phyloP scores from a whole-genome alignment of 176 grass and related monocot species.

The Oryza brachyantha region DNA sequence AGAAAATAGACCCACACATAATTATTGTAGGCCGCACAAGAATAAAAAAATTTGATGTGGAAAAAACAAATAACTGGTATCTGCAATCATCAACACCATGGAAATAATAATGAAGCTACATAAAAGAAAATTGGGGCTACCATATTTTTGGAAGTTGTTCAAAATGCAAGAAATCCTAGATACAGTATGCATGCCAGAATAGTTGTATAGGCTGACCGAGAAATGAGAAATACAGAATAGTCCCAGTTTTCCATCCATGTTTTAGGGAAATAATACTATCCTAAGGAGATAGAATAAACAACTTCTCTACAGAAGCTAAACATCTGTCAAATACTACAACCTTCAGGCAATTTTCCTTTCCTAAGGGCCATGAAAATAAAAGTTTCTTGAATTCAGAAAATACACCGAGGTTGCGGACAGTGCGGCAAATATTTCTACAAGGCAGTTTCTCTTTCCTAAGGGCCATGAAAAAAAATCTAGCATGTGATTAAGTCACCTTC shows the following conservation, averaged over 20 bases:
- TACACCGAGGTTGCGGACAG: too few relatives aligned
- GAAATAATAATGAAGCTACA: not conserved
- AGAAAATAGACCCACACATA: not conserved
- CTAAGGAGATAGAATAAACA: not conserved
- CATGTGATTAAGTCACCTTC: slow-evolving; percentile 45
- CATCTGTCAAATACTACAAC: too few relatives aligned
- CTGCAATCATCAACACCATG: not conserved
- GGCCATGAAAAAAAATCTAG: not conserved
- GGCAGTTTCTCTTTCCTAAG: not conserved
- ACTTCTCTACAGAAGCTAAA: not conserved
- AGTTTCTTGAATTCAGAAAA: too few relatives aligned
- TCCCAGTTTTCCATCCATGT: not conserved
- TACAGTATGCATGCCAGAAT: not conserved
- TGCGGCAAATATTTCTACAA: too few relatives aligned
- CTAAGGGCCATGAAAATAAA: not conserved
- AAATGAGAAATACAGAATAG: not conserved
- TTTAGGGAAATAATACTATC: not conserved
- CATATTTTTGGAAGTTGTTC: not conserved
- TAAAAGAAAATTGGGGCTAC: not conserved
- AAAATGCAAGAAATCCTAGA: not conserved
- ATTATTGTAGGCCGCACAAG: not conserved
- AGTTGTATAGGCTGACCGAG: not conserved
- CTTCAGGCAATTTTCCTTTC: not conserved
- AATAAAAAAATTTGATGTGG: not conserved
- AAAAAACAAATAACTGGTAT: not conserved